Percentiles rank a stretch among this genome's conserved stretches.
Conservation (phyloP, 2,329 filamentous ascomycete genomes). For the Sporothrix curviconia region DNA sequence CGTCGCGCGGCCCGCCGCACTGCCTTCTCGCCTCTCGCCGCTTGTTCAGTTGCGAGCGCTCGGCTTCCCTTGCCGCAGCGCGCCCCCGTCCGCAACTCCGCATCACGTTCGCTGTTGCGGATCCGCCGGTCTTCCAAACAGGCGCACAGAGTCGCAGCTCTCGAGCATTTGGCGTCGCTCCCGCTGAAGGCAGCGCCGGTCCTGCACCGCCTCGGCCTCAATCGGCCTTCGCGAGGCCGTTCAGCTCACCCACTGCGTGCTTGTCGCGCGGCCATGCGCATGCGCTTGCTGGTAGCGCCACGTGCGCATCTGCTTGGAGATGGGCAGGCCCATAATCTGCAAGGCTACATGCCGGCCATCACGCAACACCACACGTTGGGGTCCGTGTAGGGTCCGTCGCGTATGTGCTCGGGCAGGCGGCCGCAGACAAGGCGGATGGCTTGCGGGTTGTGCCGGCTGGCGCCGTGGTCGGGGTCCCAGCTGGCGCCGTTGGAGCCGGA, state of each 20-base stretch:
- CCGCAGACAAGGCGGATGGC: neutral
- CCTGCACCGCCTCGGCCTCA: neutral
- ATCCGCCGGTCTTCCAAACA: neutral
- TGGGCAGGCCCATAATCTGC: slow-evolving; percentile 11
- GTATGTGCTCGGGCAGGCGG: neutral
- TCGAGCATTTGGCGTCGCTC: neutral
- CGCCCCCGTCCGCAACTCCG: no score
- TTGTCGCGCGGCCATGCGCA: neutral
- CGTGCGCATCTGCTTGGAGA: neutral
- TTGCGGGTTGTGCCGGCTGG: neutral
- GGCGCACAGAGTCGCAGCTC: neutral
- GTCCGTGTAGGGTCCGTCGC: neutral
- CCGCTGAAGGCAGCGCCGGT: neutral
- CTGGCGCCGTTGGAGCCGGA: neutral
- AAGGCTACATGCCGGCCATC: neutral
- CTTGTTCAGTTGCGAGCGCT: no score
- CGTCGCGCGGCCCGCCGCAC: no score
- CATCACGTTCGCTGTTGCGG: neutral
- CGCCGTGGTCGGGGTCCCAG: neutral
- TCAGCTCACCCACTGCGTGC: neutral
- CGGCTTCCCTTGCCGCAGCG: no score
- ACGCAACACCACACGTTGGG: neutral
- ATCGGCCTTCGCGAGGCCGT: neutral
- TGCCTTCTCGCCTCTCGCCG: no score
- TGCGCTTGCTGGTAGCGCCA: neutral